Evolutionary conservation across 2,329 filamentous ascomycete species (phyloP).

Genomic region (Cytospora chrysosperma): DNA sequence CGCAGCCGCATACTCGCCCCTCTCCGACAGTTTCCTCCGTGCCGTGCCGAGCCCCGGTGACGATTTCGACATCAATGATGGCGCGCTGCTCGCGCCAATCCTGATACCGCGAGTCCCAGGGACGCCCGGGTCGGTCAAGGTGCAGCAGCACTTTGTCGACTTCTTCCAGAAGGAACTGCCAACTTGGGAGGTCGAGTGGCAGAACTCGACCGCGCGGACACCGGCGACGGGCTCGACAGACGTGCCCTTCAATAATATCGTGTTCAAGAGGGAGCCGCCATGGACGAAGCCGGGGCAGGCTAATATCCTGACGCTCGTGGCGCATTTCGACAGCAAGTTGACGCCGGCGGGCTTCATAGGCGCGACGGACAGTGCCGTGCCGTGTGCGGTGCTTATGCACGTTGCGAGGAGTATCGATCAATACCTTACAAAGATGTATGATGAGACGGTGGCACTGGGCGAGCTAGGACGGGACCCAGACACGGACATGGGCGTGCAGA

Average conservation of each 20-base stretch:
- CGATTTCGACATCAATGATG: conserved; percentile 77
- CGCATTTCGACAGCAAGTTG: conserved; percentile 89
- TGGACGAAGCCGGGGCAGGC: conserved; percentile 74
- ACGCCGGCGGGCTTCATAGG: conserved; percentile 84
- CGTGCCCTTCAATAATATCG: conserved; percentile 83
- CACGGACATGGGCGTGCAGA: conserved; percentile 80
- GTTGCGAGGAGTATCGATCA: conserved; percentile 76
- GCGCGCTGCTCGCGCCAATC: conserved; percentile 79
- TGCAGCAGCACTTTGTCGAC: conserved; percentile 77
- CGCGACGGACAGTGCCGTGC: conserved; percentile 88
- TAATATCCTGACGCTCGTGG: conserved; percentile 79
- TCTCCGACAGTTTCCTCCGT: conserved; percentile 74
- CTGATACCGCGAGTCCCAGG: conserved; percentile 86
- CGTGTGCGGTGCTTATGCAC: conserved; percentile 92
- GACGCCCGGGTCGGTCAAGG: conserved; percentile 69
- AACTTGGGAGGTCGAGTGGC: conserved; percentile 75
- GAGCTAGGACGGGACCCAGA: conserved; percentile 57
- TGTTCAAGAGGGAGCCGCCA: conserved; percentile 84
- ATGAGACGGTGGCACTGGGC: conserved; percentile 62
- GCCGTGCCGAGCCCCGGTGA: conserved; percentile 68
- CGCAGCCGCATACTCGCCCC: conserved; percentile 43
- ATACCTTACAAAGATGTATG: conserved; percentile 80
- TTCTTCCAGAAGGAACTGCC: conserved; percentile 78
- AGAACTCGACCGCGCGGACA: conserved; percentile 87
- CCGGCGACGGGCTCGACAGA: conserved; percentile 69